Evolutionary conservation across 2,329 filamentous ascomycete species (phyloP).

Genomic region (Fusarium musae): DNA sequence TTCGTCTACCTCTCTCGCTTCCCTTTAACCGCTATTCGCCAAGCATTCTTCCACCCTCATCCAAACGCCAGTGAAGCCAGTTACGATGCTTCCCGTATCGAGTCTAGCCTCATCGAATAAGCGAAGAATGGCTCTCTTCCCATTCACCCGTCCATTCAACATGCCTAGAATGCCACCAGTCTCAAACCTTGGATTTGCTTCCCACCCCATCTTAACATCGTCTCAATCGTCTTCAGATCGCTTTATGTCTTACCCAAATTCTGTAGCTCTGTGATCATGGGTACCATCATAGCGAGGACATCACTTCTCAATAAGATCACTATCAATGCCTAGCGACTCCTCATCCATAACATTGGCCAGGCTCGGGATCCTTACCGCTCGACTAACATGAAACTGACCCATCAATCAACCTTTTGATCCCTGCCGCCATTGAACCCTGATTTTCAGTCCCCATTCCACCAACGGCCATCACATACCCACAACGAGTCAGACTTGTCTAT

Average conservation of each 20-base stretch:
- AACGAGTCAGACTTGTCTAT: neutral
- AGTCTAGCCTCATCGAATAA: constrained; percentile 18
- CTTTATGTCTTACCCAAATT: neutral
- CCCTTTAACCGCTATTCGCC: neutral
- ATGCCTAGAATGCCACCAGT: neutral
- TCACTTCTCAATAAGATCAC: constrained; percentile 2
- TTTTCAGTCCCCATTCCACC: constrained; percentile 10
- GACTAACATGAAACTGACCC: constrained; percentile 14
- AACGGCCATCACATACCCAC: neutral
- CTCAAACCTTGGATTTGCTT: constrained; percentile 8
- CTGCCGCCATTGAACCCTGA: constrained; percentile 32
- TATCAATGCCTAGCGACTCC: neutral
- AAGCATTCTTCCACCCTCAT: neutral
- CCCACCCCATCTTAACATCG: neutral
- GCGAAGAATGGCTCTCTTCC: neutral
- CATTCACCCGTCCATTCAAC: constrained; percentile 14
- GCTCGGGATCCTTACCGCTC: neutral
- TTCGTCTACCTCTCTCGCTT: neutral
- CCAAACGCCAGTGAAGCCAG: neutral
- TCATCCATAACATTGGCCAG: constrained; percentile 9
- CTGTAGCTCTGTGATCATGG: neutral
- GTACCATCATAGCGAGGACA: constrained; percentile 3
- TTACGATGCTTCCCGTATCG: constrained; percentile 13
- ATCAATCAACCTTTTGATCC: constrained; percentile 24
- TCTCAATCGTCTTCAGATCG: constrained; percentile 16